Evolutionary conservation across 2,329 filamentous ascomycete species (phyloP).

Genomic region (Cercospora berteroae): DNA sequence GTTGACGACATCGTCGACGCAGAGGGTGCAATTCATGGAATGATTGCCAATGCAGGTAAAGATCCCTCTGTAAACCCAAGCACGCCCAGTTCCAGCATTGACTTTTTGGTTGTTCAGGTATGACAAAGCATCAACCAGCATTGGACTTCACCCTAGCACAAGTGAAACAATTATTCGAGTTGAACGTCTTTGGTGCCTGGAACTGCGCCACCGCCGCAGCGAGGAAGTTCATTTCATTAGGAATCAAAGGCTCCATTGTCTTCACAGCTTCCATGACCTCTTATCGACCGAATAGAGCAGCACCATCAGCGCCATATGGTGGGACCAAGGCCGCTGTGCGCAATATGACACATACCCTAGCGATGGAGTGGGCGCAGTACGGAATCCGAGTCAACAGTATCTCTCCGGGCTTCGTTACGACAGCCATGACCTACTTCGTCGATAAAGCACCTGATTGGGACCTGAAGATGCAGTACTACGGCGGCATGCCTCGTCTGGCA

Average conservation of each 20-base stretch:
- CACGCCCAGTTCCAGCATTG: background rate
- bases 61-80: background rate
- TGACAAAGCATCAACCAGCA: constrained; percentile 37
- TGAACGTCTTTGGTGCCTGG: constrained; percentile 49
- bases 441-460: constrained; percentile 52
- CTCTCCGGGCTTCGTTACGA: constrained; percentile 37
- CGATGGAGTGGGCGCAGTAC: constrained; percentile 38
- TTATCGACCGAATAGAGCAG: constrained; percentile 45
- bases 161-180: constrained; percentile 33
- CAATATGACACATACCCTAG: constrained; percentile 44
- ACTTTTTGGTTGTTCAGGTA: constrained; percentile 16
- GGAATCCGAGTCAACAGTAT: constrained; percentile 39
- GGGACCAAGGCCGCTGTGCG: constrained; percentile 45
- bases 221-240: constrained; percentile 47
- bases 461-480: constrained; percentile 55
- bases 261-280: constrained; percentile 51
- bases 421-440: constrained; percentile 51
- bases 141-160: constrained; percentile 34
- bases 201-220: constrained; percentile 46
- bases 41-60: constrained; percentile 30
- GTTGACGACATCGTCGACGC: constrained; percentile 30
- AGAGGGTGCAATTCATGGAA: constrained; percentile 32
- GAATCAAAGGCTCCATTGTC: constrained; percentile 47
- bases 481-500: constrained; percentile 53
- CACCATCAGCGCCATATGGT: constrained; percentile 41